Base-by-base conservation (phyloP, 192 early-diverging fungal genomes). In the Phlyctochytrium arcticum region DNA sequence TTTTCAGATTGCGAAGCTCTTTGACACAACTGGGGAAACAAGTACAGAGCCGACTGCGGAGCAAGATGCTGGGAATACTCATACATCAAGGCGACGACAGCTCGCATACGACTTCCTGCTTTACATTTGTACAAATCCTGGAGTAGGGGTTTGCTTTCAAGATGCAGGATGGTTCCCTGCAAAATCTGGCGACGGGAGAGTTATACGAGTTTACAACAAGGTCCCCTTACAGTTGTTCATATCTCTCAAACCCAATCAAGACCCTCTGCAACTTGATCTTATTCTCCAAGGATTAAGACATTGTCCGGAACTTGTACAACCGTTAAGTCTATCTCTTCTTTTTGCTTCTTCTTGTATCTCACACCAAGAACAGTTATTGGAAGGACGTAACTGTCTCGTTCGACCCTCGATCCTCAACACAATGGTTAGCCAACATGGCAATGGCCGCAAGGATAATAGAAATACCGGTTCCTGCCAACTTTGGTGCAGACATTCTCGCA, bases 381-480 rank as follows among this genome's bases (percentile, higher is more conserved):
- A 70, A 79, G 12, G 36, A 65, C 61, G 67, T 74, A 19, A 67
- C 71, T 5, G 69, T 89, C 30, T 86, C 87, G 21, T 82, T 89
- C 67, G 91, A 94, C 21, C 90, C 90, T 17, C 80, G 88, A 24
- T 70, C 84, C 9, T 88, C 86, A 3, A 69, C 74, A 2, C 81
- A 84, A 49, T 94, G 88, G 86, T 54, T 92, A n/a, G 80, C 82
- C 4, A 94, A 90, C 60, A 86, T 91, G 75, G 84, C 90, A 3
- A 57, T 92, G 2, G 74, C 84, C 3, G 84, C 86, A 47, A 90
- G 87, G 29, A 76, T 90, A 39, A 85, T 92, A 15, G 55, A 75
- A 24, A 70, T 91, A 4, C 80, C 88, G 5, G 73, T 88, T 4
- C 91, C 92, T 6, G 26, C 35, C 35, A 8, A 29, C 30, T 74